phyloP scores from a whole-genome alignment of 345 rosid species.

The Populus alba region DNA sequence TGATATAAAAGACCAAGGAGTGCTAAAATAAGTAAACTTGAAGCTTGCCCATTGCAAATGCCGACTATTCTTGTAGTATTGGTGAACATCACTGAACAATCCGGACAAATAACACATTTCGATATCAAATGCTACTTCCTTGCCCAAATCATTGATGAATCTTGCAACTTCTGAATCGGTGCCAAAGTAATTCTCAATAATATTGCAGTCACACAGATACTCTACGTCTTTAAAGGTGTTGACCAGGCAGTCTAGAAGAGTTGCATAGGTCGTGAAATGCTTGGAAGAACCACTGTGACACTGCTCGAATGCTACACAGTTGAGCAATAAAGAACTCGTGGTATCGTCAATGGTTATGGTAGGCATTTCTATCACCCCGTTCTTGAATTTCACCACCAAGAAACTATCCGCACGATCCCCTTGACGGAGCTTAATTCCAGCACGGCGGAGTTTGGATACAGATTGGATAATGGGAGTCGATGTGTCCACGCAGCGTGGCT shows the following conservation, averaged over 20 bases:
- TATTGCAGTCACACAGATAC: conserved; percentile 51
- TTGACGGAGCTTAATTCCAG: conserved; percentile 50
- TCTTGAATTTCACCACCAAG: conserved; percentile 51
- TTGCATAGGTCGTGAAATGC: conserved; percentile 70
- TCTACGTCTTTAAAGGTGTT: conserved; percentile 63
- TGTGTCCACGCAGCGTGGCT: background rate
- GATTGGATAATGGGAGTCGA: conserved; percentile 50
- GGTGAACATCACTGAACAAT: conserved; percentile 53
- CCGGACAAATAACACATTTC: conserved; percentile 44
- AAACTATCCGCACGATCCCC: conserved; percentile 38
- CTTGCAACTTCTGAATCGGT: conserved; percentile 60
- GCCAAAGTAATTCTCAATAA: conserved; percentile 67
- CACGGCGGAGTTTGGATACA: conserved; percentile 62
- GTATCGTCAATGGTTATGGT: conserved; percentile 61
- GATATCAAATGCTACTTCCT: conserved; percentile 69
- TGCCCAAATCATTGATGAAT: conserved; percentile 61
- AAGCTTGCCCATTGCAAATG: conserved; percentile 65
- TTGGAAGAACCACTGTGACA: conserved; percentile 53
- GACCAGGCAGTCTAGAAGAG: conserved; percentile 60
- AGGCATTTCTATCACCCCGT: conserved; percentile 71
- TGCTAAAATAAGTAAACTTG: conserved; percentile 63
- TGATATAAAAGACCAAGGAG: conserved; percentile 83
- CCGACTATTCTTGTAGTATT: conserved; percentile 48
- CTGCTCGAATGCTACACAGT: conserved; percentile 81
- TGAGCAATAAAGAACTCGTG: conserved; percentile 60